phyloP scores from a whole-genome alignment of 176 grass and related monocot species.

The Rhynchospora pubera region DNA sequence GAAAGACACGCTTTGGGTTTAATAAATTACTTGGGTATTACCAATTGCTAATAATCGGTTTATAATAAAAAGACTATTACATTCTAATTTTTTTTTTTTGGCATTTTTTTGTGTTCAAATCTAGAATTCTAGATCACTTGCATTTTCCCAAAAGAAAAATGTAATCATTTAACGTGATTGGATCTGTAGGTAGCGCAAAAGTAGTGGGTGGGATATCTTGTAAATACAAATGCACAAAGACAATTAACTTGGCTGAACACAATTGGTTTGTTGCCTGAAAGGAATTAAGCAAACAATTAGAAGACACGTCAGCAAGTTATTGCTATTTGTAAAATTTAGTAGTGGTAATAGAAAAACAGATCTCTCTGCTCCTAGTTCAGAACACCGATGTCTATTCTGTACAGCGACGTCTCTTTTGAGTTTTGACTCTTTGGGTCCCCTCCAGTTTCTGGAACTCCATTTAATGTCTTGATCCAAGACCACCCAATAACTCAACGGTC shows the following conservation, averaged over 20 bases:
- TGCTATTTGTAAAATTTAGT: neutral
- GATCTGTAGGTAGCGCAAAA: neutral
- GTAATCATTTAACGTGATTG: neutral
- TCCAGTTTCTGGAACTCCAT: neutral
- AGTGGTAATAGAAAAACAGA: neutral
- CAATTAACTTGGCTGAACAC: neutral
- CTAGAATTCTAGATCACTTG: neutral
- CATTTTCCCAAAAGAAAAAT: neutral
- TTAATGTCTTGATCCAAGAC: neutral
- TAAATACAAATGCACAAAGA: neutral
- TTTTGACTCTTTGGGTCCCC: too few species aligned
- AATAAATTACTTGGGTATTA: neutral
- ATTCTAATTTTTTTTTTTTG: neutral
- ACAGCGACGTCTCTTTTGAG: too few species aligned
- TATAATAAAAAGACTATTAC: neutral
- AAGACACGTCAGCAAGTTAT: neutral
- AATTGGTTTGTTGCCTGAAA: neutral
- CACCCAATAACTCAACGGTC: neutral
- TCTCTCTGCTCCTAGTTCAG: too few species aligned
- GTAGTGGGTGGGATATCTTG: neutral
- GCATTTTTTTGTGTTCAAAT: neutral
- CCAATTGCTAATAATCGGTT: neutral
- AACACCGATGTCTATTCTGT: too few species aligned
- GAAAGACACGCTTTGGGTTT: neutral
- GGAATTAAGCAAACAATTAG: neutral